Evolutionary conservation across 345 rosid species (phyloP).

Genomic region (Crucihimalaya himalaica): DNA sequence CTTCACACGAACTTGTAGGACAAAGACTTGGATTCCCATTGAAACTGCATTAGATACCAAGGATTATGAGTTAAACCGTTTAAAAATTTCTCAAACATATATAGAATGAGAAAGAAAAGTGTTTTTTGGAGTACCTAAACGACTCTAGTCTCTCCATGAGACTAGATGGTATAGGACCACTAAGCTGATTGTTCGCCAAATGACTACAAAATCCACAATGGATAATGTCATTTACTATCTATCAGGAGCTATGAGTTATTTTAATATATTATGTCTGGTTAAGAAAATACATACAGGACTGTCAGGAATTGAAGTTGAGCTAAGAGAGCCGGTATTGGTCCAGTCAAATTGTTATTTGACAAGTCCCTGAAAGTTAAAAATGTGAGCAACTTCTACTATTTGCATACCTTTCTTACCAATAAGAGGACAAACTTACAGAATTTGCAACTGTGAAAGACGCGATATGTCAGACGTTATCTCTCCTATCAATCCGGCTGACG

Average conservation of each 20-base stretch:
- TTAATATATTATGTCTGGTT: background rate
- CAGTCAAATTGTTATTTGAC: slow-evolving; percentile 50
- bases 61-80: background rate
- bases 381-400: background rate
- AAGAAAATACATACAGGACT: slow-evolving; percentile 44
- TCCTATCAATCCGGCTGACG: slow-evolving; percentile 47
- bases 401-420: background rate
- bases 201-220: slow-evolving; percentile 39
- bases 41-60: slow-evolving; percentile 22
- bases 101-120: slow-evolving; percentile 1
- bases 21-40: slow-evolving; percentile 47
- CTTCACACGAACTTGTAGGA: slow-evolving; percentile 21
- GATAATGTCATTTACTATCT: background rate
- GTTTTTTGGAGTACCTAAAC: slow-evolving; percentile 30
- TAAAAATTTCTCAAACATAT: background rate
- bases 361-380: slow-evolving; percentile 49
- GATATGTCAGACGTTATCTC: slow-evolving; percentile 38
- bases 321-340: slow-evolving; percentile 51
- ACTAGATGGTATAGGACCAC: slow-evolving; percentile 45
- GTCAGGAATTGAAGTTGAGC: slow-evolving; percentile 40
- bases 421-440: slow-evolving; percentile 44
- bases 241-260: background rate
- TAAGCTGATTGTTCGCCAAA: slow-evolving; percentile 45
- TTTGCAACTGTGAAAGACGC: slow-evolving; percentile 37
- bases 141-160: slow-evolving; percentile 33